Evolutionary conservation across 768 basidiomycete species (phyloP), one percentile per base, ranked within the genome.

Genomic region (Suillus subalutaceus): DNA sequence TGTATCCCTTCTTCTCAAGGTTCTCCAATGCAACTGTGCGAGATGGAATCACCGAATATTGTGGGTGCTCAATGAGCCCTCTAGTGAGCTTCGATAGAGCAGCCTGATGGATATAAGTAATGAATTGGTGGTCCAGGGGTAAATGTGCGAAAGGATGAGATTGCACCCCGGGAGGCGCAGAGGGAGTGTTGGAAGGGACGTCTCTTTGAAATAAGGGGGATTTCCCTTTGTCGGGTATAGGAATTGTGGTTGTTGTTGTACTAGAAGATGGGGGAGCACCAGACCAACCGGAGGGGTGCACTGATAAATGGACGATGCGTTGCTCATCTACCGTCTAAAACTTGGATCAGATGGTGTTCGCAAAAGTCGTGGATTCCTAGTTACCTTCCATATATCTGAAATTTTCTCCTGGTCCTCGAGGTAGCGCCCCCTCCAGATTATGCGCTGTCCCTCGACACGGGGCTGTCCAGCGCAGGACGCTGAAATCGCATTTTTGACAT

Each of bases 281-380:
- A 48, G 83, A 81, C 92, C 92, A 94, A 63, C 89, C 89, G 35
- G 89, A 90, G 30, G 90, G 89, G 72, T 90, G 88, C n/a, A 94
- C 91, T 16, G 91, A 88, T 26, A 94, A 81, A 77, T 93, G 92
- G 52, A 93, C 80, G 64, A 88, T 81, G 52, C 84, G 85, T 32
- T 85, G 82, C 62, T 89, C 89, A 64, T 85, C 84, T 48, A 79
- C 75, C 53, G 79, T 78, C 91, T 92, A 72, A 43, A 70, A 44
- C 66, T 53, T 10, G 16, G 40, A 40, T 55, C 23, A 43, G 44
- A 46, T 64, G 38, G 12, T 8, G 26, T 30, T 12, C 9, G 18
- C 3, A 41, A 26, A 43, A 62, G 18, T 46, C 23, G 38, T 62
- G 30, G 6, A 50, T 58, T 26, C 12, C 52, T 43, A 70, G 83